A percentile compares a stretch with the other conserved stretches of the same genome.
phyloP scores from a whole-genome alignment of 2,329 filamentous ascomycete genomes.

The Phialophora expanda region DNA sequence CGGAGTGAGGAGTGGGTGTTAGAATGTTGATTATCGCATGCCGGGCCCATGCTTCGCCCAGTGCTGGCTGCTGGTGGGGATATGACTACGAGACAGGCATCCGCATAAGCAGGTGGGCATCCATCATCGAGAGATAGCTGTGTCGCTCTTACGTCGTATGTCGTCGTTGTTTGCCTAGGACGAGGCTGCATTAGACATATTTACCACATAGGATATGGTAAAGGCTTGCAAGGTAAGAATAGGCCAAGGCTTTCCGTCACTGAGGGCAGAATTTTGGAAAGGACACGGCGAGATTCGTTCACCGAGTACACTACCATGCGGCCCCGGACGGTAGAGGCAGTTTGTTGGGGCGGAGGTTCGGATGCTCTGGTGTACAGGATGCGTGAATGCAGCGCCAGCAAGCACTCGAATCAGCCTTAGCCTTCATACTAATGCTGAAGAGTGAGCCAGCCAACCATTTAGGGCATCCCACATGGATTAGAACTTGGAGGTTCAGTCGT shows the following conservation, averaged over 20 bases:
- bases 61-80: not conserved
- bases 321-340: too few species aligned
- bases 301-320: too few species aligned
- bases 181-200: too few species aligned
- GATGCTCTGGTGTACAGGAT: too few species aligned
- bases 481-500: not conserved
- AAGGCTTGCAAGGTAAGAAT: too few species aligned
- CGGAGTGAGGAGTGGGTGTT: not conserved
- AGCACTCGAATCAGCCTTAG: not conserved
- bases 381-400: too few species aligned
- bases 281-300: too few species aligned
- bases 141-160: not conserved
- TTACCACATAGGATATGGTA: too few species aligned
- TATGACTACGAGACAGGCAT: not conserved
- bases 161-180: not conserved
- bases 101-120: not conserved
- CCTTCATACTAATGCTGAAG: not conserved
- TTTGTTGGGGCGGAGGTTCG: too few species aligned
- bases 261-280: too few species aligned
- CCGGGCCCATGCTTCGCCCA: not conserved
- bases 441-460: not conserved
- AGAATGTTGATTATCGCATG: not conserved
- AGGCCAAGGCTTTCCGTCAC: too few species aligned
- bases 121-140: not conserved
- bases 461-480: not conserved